A percentile compares a stretch with the other conserved stretches of the same genome.
Evolutionary conservation across 345 rosid species (phyloP).

Genomic region (Eucalyptus decipiens): DNA sequence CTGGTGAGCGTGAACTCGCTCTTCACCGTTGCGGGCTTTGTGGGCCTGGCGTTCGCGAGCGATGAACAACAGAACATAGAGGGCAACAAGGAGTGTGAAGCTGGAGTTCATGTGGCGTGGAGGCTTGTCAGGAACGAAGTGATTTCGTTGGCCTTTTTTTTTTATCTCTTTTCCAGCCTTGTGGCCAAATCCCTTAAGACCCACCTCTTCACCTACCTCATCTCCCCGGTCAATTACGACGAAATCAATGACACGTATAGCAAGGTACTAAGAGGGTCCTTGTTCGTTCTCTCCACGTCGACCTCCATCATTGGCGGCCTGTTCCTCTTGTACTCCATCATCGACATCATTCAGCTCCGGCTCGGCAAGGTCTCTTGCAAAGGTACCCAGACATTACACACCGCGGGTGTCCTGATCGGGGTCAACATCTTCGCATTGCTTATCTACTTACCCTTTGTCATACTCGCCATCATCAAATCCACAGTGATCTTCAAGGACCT

Average conservation of each 20-base stretch:
- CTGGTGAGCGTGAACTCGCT: background rate
- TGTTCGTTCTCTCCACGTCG: background rate
- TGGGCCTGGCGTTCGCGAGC: background rate
- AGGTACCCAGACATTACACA: background rate
- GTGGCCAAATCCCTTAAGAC: background rate
- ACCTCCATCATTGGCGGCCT: slow-evolving; percentile 10
- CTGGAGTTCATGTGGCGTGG: background rate
- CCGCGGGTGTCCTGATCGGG: background rate
- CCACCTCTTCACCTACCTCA: background rate
- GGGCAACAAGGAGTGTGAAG: background rate
- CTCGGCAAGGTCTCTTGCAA: slow-evolving; percentile 17
- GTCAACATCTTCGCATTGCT: slow-evolving; percentile 4
- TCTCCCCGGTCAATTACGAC: no score
- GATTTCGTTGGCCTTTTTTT: slow-evolving; percentile 9
- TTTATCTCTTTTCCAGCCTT: slow-evolving; percentile 21
- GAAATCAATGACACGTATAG: background rate
- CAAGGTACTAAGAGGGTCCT: background rate
- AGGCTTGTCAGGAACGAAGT: slow-evolving; percentile 16
- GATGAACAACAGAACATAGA: background rate
- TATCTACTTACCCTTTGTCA: slow-evolving; percentile 1
- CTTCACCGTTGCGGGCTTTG: background rate
- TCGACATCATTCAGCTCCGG: slow-evolving; percentile 14
- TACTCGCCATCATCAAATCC: background rate
- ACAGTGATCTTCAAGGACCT: background rate
- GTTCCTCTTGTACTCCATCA: slow-evolving; percentile 13